These are phyloP conservation scores for Eucalyptus lansdowneana DNA, from an alignment of 345 rosid species.

Conservation along the genomic window DNA sequence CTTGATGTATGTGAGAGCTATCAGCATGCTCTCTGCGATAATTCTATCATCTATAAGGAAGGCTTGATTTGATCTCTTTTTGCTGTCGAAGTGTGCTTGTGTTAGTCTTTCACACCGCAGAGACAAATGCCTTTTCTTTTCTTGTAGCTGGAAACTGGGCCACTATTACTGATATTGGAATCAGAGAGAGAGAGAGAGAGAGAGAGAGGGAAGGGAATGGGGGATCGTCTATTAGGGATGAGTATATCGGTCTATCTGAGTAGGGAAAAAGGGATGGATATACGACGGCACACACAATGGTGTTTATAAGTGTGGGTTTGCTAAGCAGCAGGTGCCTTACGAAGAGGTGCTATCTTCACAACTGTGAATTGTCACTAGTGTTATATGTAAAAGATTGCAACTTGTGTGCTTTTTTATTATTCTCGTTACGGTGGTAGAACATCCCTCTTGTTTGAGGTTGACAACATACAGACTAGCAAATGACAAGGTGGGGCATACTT, in stretches of 20 bases:
- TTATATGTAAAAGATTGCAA: not conserved
- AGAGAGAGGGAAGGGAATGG: not conserved
- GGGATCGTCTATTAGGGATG: not conserved
- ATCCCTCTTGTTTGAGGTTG: not conserved
- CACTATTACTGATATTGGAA: not conserved
- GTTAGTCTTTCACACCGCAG: not conserved
- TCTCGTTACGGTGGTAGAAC: not conserved
- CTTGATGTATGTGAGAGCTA: not conserved
- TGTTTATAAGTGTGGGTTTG: slow-evolving; percentile 39
- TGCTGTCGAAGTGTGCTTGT: not conserved
- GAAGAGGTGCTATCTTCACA: slow-evolving; percentile 15
- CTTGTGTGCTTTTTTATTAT: not conserved
- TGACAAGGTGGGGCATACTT: not conserved
- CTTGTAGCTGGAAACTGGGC: not conserved
- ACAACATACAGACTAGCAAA: not conserved
- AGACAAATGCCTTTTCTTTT: not conserved
- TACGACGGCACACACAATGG: slow-evolving; percentile 15
- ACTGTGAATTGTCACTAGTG: not conserved
- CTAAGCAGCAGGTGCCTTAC: slow-evolving; percentile 32
- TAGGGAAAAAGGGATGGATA: slow-evolving; percentile 1
- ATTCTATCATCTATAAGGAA: not conserved
- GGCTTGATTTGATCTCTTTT: not conserved
- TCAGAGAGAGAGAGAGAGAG: not conserved
- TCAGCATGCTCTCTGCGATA: not conserved
- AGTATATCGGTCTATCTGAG: not conserved